Base-by-base conservation (phyloP, 2,329 filamentous ascomycete species). In the Monilinia fructicola region DNA sequence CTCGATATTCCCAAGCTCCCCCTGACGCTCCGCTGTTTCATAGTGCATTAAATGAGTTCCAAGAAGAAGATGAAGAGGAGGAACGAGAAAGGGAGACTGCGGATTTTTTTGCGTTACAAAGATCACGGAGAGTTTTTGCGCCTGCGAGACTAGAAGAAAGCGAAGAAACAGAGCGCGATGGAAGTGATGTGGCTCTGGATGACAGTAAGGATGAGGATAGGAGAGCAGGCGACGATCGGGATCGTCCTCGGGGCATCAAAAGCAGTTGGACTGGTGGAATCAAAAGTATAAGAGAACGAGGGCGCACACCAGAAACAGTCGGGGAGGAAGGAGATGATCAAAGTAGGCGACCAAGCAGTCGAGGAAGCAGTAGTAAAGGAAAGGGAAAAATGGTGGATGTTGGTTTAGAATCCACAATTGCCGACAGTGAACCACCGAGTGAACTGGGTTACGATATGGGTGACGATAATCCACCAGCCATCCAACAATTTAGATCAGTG, bases 21-120 rank as follows among this genome's bases (percentile, higher is more conserved):
- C 89, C 91, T 67, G 91, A 93, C 72, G 93, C 94, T 12, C 95
- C 95, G 65, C 83, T 99, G n/a, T 98, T 99, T 78, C 93, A 95
- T 78, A 96, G 92, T 75, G 89, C 91, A 5, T 86, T 93, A 21
- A 93, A 97, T 77, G 92, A 96, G 75, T 95, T 96, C 71, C 88
- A 90, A 69, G 93, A 97, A 78, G 92, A 96, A 75, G 93, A 97
- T 70, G 94, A 98, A 69, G 93, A 95, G 76, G 90, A 92, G 73
- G 93, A 97, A 78, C 89, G 92, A 73, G 91, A 96, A 73, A 83
- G 93, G 64, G 94, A 98, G 76, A 91, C 94, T 44, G 93, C 93
- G n/a, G 95, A 98, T 78, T 88, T 95, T 71, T 96, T 93, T 78
- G 94, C 94, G 7, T 81, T 99, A 67, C 93, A 98, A 78, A 86